Conservation (phyloP, 306 rosid genomes). For the Boehmeria nivea region DNA sequence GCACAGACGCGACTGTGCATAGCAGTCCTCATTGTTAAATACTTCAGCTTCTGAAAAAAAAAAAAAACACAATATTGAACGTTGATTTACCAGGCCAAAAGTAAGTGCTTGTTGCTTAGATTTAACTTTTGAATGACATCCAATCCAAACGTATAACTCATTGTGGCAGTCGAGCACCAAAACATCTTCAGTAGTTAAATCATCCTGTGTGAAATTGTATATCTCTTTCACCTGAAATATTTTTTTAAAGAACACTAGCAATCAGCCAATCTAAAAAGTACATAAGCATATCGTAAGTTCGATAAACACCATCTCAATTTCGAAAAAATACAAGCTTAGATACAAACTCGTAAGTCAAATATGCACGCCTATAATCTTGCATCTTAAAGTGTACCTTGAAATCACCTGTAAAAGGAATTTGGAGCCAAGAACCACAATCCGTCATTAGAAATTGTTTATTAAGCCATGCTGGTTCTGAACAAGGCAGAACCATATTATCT, state of each 20-base stretch:
- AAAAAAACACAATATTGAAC: no score
- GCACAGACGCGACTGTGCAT: no score
- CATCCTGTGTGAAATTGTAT: constrained; percentile 88
- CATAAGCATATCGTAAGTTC: not conserved
- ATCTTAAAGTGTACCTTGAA: constrained; percentile 57
- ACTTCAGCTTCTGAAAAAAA: no score
- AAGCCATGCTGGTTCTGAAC: constrained; percentile 53
- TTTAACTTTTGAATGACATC: constrained; percentile 60
- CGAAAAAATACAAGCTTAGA: no score
- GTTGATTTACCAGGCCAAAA: constrained; percentile 58
- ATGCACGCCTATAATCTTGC: constrained; percentile 10
- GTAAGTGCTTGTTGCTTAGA: constrained; percentile 80
- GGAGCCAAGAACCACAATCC: constrained; percentile 58
- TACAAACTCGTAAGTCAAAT: no score
- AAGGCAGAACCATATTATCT: constrained; percentile 37
- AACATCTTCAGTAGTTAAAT: constrained; percentile 81
- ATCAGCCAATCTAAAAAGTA: constrained; percentile 16
- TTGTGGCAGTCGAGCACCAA: constrained; percentile 76
- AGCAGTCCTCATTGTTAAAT: no score
- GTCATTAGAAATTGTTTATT: constrained; percentile 49
- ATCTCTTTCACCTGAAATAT: constrained; percentile 80
- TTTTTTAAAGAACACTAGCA: constrained; percentile 13
- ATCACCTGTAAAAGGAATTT: constrained; percentile 61
- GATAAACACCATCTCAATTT: no score
- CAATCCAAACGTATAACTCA: constrained; percentile 89